phyloP scores from a whole-genome alignment of 2,329 filamentous ascomycete genomes.

The Rhexocercosporidium sp. region DNA sequence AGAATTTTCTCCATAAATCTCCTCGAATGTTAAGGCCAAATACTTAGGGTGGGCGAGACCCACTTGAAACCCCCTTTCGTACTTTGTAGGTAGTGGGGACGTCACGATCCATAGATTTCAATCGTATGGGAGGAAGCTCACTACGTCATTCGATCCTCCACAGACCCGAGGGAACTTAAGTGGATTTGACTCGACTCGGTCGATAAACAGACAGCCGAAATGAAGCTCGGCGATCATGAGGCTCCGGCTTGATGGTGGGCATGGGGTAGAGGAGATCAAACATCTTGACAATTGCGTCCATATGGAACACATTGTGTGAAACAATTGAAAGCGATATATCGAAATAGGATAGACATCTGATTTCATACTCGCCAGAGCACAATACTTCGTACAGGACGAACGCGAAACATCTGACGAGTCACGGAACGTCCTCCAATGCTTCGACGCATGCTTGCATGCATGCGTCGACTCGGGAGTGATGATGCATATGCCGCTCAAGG shows the following conservation, averaged over 20 bases:
- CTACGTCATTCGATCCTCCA: background rate
- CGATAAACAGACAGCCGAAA: background rate
- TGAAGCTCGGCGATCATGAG: slow-evolving; percentile 7
- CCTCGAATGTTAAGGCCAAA: too few relatives aligned
- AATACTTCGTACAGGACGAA: background rate
- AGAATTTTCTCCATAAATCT: too few relatives aligned
- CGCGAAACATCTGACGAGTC: slow-evolving; percentile 8
- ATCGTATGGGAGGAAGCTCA: too few relatives aligned
- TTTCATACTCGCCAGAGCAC: background rate
- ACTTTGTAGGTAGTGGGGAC: background rate
- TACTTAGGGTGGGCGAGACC: too few relatives aligned
- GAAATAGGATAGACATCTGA: too few relatives aligned
- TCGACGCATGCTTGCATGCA: too few relatives aligned
- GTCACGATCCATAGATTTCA: too few relatives aligned
- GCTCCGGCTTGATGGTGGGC: background rate
- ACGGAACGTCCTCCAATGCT: background rate
- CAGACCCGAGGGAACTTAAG: background rate
- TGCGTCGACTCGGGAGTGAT: too few relatives aligned
- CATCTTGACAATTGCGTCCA: too few relatives aligned
- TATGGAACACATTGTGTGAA: background rate
- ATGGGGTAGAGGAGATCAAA: background rate
- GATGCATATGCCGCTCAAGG: background rate
- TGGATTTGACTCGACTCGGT: background rate
- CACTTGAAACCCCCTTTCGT: too few relatives aligned
- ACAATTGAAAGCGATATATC: background rate